Evolutionary conservation across 176 grass and related monocot species (phyloP), one percentile per base, ranked within the genome.

Genomic region (Aechmea fasciata): DNA sequence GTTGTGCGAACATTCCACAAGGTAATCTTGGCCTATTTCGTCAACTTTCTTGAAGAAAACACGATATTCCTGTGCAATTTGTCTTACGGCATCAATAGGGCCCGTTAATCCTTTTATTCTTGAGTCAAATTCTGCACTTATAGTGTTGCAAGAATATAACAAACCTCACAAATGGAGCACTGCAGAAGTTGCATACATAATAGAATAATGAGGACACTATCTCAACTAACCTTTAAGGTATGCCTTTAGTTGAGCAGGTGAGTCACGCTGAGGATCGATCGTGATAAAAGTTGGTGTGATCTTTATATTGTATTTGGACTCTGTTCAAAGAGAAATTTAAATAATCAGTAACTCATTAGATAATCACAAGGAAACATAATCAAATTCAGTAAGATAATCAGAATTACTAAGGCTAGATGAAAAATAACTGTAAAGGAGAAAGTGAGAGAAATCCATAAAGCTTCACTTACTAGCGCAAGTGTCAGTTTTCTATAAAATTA

Each of bases 31-130:
- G 53, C 84, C 89, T 62, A 85, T 62, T 83, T 90, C 89, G 71
- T 92, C 84, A 79, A 87, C 79, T 70, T 72, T 99, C 73, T 85
- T 90, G 47, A 99, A 99, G 87, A 83, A 99, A 77, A 90, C 85
- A 50, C 89, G 86, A 70, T 93, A 99, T 72, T 99, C 89, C 76
- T 99, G 94, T 57, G 94, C 86, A 12, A 87, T 80, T 79, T 97
- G 84, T 88, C 94, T 92, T 81, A 97, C 78, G 79, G 86, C 70
- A 67, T 57, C 68, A 59, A 85, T 54, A 25, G 89, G 66, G 47
- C 89, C 89, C 12, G 94, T 90, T 48, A 99, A 69, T 75, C 89
- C 94, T 75, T 85, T 64, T 83, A 99, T 93, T 89, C 89, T 99
- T 49, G 82, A 75, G 70, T 88, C 84, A 73, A 90, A 93, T 71